Conservation (phyloP, 768 basidiomycete species). For the Cyclocybe aegerita region DNA sequence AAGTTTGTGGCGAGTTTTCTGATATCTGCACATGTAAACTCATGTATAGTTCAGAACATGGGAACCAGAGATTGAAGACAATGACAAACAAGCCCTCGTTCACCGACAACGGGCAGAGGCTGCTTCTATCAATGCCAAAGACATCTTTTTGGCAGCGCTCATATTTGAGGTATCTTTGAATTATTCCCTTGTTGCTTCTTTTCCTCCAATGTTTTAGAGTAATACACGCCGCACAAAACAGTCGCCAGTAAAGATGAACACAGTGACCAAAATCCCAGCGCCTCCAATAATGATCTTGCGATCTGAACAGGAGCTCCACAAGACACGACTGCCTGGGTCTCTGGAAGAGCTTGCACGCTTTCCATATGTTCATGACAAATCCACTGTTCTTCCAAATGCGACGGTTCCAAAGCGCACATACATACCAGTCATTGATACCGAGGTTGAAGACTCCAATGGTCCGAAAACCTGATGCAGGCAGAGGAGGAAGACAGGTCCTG, state of each 20-base stretch:
- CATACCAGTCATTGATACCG: constrained; percentile 22
- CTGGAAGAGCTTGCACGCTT: constrained; percentile 22
- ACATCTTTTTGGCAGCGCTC: constrained; percentile 24
- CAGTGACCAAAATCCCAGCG: not conserved
- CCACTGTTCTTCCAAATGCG: not conserved
- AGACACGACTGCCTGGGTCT: constrained; percentile 41
- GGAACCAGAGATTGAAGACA: constrained; percentile 53
- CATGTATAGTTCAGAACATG: constrained; percentile 32
- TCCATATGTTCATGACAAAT: constrained; percentile 28
- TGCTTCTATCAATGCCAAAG: constrained; percentile 39
- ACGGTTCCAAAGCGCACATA: constrained; percentile 8
- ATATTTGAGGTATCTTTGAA: constrained; percentile 8
- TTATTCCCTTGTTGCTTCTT: not conserved
- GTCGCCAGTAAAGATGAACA: not conserved
- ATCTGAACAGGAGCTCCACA: constrained; percentile 28
- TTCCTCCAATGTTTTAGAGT: not conserved
- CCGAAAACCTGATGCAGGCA: constrained; percentile 15
- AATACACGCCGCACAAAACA: not conserved
- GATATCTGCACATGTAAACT: not conserved
- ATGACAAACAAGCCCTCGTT: constrained; percentile 35
- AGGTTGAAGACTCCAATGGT: not conserved
- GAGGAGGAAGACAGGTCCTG: not conserved
- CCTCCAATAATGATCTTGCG: constrained; percentile 30
- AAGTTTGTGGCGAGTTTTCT: constrained; percentile 28
- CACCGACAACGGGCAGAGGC: constrained; percentile 38